Conservation (phyloP, 2,329 filamentous ascomycete species). For the Ophiostoma novo-ulmi region DNA sequence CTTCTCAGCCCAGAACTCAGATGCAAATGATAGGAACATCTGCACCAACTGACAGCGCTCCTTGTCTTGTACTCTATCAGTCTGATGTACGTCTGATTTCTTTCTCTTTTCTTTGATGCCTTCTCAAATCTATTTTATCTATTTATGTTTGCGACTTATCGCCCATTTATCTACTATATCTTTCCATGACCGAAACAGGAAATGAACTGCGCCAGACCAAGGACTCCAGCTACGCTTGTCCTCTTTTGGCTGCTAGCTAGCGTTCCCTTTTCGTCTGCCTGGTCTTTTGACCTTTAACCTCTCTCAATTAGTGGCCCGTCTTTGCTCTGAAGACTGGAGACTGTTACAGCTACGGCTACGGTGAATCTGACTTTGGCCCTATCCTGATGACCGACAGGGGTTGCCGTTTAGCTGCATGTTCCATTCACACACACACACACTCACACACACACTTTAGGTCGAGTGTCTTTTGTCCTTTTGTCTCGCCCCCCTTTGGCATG, state of each 20-base stretch:
- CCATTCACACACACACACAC: not conserved
- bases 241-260: not conserved
- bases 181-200: not conserved
- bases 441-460: not conserved
- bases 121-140: not conserved
- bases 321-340: not conserved
- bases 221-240: constrained; percentile 4
- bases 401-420: constrained; percentile 9
- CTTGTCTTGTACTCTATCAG: not conserved
- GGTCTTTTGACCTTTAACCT: not conserved
- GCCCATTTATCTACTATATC: not conserved
- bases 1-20: too few species aligned
- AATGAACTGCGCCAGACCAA: constrained; percentile 17
- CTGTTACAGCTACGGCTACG: not conserved
- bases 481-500: constrained; percentile 15
- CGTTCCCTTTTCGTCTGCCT: constrained; percentile 9
- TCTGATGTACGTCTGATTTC: not conserved
- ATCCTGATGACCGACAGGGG: constrained; percentile 15
- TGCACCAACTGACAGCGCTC: not conserved
- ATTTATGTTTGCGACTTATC: too few species aligned
- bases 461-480: not conserved
- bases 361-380: not conserved
- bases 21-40: not conserved
- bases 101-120: too few species aligned
- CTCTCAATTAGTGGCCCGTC: constrained; percentile 3